Percentiles rank a stretch among this genome's conserved stretches.
These are phyloP conservation scores for Calonectria hongkongensis DNA, from an alignment of 2,329 filamentous ascomycete genomes.

Conservation along the genomic window DNA sequence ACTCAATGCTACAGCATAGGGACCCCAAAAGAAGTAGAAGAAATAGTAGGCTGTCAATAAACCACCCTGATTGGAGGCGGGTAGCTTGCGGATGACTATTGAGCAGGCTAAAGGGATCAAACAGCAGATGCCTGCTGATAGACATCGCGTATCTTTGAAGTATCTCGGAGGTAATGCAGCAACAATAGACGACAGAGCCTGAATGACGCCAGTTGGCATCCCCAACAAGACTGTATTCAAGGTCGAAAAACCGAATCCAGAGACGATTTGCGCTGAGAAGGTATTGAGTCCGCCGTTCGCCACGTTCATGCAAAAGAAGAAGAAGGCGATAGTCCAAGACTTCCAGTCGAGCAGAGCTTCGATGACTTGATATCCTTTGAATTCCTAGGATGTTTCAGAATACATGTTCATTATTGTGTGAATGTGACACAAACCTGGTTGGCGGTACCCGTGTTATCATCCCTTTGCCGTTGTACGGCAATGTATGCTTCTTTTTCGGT, in stretches of 20 bases:
- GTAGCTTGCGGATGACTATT: background rate
- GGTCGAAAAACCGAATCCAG: slow-evolving; percentile 29
- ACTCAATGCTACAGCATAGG: slow-evolving; percentile 38
- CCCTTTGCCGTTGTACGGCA: slow-evolving; percentile 55
- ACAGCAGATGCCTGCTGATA: background rate
- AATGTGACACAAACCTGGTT: slow-evolving; percentile 43
- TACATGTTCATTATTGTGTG: background rate
- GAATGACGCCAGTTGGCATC: slow-evolving; percentile 40
- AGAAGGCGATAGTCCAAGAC: slow-evolving; percentile 71
- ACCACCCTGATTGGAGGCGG: slow-evolving; percentile 61
- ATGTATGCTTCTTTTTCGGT: slow-evolving; percentile 55
- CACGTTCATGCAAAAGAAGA: slow-evolving; percentile 70
- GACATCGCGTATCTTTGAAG: slow-evolving; percentile 30
- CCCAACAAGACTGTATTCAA: slow-evolving; percentile 23
- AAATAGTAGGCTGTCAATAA: slow-evolving; percentile 39
- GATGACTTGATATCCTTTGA: slow-evolving; percentile 65
- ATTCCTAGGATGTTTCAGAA: background rate
- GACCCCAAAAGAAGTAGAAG: slow-evolving; percentile 55
- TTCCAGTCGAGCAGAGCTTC: slow-evolving; percentile 72
- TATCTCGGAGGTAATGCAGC: slow-evolving; percentile 20
- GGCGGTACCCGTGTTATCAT: slow-evolving; percentile 61
- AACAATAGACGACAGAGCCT: slow-evolving; percentile 32
- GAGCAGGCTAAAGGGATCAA: slow-evolving; percentile 4
- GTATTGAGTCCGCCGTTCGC: slow-evolving; percentile 69
- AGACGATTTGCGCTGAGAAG: slow-evolving; percentile 37